Percentiles rank a stretch among this genome's conserved stretches.
These are phyloP conservation scores for Cucurbita ficifolia DNA, from an alignment of 306 rosid genomes.

Conservation along the genomic window DNA sequence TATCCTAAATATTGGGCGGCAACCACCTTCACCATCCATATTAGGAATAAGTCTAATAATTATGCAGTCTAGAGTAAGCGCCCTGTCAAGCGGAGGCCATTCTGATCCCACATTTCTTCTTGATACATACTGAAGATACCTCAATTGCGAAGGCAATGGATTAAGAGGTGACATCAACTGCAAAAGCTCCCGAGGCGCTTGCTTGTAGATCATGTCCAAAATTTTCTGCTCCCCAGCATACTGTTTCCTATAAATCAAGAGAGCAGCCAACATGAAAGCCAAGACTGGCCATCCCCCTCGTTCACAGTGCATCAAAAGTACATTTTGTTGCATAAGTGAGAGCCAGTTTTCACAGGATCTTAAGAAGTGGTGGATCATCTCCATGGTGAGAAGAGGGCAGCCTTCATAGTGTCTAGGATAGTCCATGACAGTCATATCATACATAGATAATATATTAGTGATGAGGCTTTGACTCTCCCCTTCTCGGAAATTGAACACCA, in stretches of 20 bases:
- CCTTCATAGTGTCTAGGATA: conserved; percentile 94
- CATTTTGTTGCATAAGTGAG: conserved; percentile 63
- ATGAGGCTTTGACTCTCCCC: conserved; percentile 72
- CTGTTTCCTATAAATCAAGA: conserved; percentile 73
- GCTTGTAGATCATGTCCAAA: conserved; percentile 83
- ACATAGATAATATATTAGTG: conserved; percentile 43
- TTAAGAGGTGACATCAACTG: conserved; percentile 86
- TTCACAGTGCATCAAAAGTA: conserved; percentile 87
- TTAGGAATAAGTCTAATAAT: conserved; percentile 69
- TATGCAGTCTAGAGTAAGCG: conserved; percentile 74
- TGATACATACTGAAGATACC: conserved; percentile 90
- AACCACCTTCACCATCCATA: conserved; percentile 75
- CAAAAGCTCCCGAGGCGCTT: conserved; percentile 81
- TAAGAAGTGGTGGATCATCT: conserved; percentile 84
- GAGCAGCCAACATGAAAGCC: conserved; percentile 89
- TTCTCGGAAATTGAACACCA: conserved; percentile 93
- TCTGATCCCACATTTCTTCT: conserved; percentile 78
- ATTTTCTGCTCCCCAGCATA: conserved; percentile 81
- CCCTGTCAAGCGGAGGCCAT: conserved; percentile 96
- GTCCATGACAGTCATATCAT: conserved; percentile 92
- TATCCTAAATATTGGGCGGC: conserved; percentile 88
- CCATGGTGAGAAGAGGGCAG: conserved; percentile 89
- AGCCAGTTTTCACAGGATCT: conserved; percentile 96
- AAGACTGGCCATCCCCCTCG: conserved; percentile 91
- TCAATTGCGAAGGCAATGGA: conserved; percentile 82